Percentiles rank a stretch among this genome's conserved stretches.
These are phyloP conservation scores for Vitis hybrid DNA, from an alignment of 177 flowering plant species.

Conservation along the genomic window DNA sequence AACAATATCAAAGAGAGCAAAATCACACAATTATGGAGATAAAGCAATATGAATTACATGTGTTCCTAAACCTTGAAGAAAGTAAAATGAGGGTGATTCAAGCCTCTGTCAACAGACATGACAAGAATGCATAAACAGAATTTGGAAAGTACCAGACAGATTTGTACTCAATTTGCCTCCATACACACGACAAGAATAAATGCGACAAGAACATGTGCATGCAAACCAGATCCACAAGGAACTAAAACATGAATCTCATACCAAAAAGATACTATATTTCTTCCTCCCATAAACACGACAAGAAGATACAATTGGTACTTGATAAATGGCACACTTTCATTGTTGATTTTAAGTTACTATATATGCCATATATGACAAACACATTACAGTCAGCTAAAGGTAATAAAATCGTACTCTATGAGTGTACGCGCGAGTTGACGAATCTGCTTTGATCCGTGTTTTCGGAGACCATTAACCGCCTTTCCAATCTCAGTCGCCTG, in stretches of 20 bases:
- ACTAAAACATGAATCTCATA: background rate
- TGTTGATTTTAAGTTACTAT: background rate
- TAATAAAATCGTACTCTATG: constrained; percentile 43
- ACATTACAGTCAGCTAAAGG: background rate
- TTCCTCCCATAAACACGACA: background rate
- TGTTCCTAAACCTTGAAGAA: background rate
- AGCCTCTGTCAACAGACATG: background rate
- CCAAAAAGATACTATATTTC: background rate
- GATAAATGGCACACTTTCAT: background rate
- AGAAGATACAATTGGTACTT: background rate
- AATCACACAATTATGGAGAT: background rate
- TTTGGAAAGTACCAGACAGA: too few species aligned
- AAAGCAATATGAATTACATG: background rate
- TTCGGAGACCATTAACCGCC: constrained; percentile 72
- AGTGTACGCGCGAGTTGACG: constrained; percentile 58
- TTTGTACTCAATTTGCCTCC: too few species aligned
- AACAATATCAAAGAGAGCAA: background rate
- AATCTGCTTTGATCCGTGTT: constrained; percentile 61
- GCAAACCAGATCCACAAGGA: background rate
- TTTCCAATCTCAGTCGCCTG: constrained; percentile 96
- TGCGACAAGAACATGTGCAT: background rate
- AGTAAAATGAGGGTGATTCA: background rate
- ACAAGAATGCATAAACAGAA: background rate
- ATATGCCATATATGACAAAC: background rate
- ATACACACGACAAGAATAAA: background rate